These are phyloP conservation scores for Neocallimastix lanati DNA, from an alignment of 192 early-diverging fungal species.

Conservation along the genomic window DNA sequence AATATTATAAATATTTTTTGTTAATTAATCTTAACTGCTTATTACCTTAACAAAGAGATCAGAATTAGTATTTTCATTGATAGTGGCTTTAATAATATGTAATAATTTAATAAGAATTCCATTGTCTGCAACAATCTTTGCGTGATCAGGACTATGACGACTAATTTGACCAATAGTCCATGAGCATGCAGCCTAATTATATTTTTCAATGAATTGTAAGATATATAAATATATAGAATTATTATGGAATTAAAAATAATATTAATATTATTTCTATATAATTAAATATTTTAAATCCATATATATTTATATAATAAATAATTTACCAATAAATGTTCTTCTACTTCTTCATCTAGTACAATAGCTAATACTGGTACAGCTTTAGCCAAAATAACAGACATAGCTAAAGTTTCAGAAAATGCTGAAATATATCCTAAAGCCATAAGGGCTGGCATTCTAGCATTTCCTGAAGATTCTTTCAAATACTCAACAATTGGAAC, in stretches of 20 bases:
- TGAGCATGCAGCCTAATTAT: conserved; percentile 33
- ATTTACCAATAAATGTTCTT: conserved; percentile 33
- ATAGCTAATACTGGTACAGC: conserved; percentile 23
- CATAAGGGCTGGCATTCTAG: conserved; percentile 38
- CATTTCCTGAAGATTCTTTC: conserved; percentile 20
- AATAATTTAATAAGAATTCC: conserved; percentile 31
- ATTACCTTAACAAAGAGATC: neutral
- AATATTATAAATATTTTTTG: too few relatives aligned
- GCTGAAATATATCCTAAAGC: conserved; percentile 37
- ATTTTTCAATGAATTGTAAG: too few relatives aligned
- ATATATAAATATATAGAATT: too few relatives aligned
- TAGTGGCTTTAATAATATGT: conserved; percentile 13
- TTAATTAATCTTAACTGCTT: too few relatives aligned
- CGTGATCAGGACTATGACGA: conserved; percentile 37
- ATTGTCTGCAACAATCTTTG: conserved; percentile 30
- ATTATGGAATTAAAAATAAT: too few relatives aligned
- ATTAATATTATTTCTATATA: too few relatives aligned
- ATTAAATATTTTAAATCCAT: too few relatives aligned
- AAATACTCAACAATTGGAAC: conserved; percentile 36
- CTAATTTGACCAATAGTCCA: conserved; percentile 40
- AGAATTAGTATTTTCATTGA: neutral
- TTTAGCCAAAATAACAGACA: conserved; percentile 34
- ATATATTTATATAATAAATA: neutral
- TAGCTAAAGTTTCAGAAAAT: conserved; percentile 34
- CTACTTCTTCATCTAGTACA: conserved; percentile 22